Evolutionary conservation across 495 filamentous ascomycete species (phyloP).

Genomic region (Aeminium ludgeri): DNA sequence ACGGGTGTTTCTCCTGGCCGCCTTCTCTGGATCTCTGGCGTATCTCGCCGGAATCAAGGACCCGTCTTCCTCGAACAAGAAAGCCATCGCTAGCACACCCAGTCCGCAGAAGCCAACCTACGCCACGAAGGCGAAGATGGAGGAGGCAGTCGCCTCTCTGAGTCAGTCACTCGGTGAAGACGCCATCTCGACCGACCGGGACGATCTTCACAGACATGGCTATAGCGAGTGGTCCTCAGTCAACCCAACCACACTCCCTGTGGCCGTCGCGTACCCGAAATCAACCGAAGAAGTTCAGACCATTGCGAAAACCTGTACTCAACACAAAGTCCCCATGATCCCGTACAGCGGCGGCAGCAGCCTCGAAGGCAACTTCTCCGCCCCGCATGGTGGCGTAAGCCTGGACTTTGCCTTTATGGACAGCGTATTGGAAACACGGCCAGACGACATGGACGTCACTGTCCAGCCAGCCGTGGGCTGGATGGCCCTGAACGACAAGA

Average conservation of each 20-base stretch:
- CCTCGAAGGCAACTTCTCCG: constrained; percentile 77
- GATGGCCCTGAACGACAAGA: constrained; percentile 70
- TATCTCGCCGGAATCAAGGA: constrained; percentile 23
- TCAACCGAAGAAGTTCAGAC: constrained; percentile 55
- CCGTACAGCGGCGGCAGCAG: constrained; percentile 78
- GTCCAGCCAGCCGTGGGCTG: constrained; percentile 85
- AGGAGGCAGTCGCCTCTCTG: constrained; percentile 27
- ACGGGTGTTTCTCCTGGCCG: constrained; percentile 21
- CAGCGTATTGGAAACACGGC: constrained; percentile 57
- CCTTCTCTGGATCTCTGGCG: constrained; percentile 21
- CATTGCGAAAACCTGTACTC: constrained; percentile 66
- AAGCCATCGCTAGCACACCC: not conserved
- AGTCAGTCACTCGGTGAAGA: constrained; percentile 35
- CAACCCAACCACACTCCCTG: constrained; percentile 41
- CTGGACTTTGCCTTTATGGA: constrained; percentile 86
- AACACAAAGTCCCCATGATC: constrained; percentile 69
- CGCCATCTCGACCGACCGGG: constrained; percentile 65
- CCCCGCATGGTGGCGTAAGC: constrained; percentile 67
- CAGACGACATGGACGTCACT: constrained; percentile 79
- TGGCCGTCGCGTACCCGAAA: constrained; percentile 42
- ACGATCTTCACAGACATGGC: constrained; percentile 64
- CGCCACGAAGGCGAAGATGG: constrained; percentile 21
- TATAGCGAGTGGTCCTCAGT: constrained; percentile 81
- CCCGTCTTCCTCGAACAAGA: not conserved
- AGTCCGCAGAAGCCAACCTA: constrained; percentile 15